These are phyloP conservation scores for Xylaria sp. DNA, from an alignment of 2,329 filamentous ascomycete genomes.

Conservation along the genomic window DNA sequence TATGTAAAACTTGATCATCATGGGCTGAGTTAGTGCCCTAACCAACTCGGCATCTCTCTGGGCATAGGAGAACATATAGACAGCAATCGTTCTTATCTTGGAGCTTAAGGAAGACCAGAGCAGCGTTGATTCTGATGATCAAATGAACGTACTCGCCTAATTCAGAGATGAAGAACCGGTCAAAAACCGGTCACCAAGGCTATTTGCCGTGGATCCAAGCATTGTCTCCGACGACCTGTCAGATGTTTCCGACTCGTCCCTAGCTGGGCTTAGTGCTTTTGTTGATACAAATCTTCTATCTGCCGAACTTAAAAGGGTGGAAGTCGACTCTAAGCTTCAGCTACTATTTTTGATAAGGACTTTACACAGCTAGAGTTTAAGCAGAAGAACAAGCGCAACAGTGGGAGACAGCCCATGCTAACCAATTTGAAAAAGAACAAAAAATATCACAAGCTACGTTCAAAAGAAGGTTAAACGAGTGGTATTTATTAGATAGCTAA, in stretches of 20 bases:
- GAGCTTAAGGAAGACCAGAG: background rate
- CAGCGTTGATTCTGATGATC: background rate
- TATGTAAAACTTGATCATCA: background rate
- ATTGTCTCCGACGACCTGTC: background rate
- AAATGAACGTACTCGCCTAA: background rate
- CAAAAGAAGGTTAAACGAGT: too few relatives aligned
- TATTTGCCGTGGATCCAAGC: background rate
- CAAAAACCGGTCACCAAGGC: background rate
- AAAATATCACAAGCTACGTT: too few relatives aligned
- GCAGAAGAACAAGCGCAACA: too few relatives aligned
- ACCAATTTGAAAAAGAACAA: too few relatives aligned
- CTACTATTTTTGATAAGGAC: background rate
- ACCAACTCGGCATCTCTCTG: too few relatives aligned
- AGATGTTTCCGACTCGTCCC: background rate
- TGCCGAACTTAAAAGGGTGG: background rate
- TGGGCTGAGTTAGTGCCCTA: too few relatives aligned
- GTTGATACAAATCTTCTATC: background rate
- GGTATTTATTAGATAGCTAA: too few relatives aligned
- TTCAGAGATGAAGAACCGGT: background rate
- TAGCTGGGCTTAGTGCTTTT: background rate
- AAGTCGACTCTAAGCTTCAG: background rate
- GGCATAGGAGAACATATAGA: constrained; percentile 3
- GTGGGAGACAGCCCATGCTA: too few relatives aligned
- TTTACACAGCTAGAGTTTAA: too few relatives aligned
- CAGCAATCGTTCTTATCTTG: constrained; percentile 9